These are phyloP conservation scores for Rhododendron williamsianum DNA, from an alignment of 148 eudicot species.

Conservation along the genomic window DNA sequence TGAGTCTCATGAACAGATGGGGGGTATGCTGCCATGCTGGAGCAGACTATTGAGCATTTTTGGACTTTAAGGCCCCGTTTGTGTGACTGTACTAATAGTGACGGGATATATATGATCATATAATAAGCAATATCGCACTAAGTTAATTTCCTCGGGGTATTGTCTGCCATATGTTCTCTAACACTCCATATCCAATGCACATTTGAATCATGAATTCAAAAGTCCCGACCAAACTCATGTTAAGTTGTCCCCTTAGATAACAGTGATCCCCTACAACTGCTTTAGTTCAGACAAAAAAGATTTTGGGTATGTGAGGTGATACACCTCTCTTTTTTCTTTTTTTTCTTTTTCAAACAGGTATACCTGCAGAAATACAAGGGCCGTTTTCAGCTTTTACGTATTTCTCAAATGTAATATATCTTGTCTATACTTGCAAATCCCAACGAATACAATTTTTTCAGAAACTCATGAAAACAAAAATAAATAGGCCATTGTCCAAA, in stretches of 20 bases:
- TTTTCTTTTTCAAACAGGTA: background rate
- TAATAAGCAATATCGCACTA: background rate
- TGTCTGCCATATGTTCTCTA: background rate
- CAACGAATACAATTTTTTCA: background rate
- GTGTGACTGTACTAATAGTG: background rate
- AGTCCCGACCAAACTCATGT: background rate
- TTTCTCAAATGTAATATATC: background rate
- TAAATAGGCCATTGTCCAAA: background rate
- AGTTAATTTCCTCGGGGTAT: background rate
- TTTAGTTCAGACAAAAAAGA: background rate
- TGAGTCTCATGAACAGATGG: background rate
- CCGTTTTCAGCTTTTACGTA: background rate
- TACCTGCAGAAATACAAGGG: background rate
- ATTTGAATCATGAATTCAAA: background rate
- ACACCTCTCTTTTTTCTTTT: background rate
- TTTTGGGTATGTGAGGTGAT: background rate
- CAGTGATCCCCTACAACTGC: background rate
- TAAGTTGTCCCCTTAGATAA: background rate
- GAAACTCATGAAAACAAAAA: background rate
- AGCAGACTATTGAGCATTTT: background rate
- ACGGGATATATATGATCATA: background rate
- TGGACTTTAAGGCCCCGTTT: background rate
- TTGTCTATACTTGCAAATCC: no score
- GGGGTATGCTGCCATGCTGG: background rate
- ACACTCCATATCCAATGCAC: background rate